Base-by-base conservation (phyloP, 805 yeast species). In the Teunomyces atbi region DNA sequence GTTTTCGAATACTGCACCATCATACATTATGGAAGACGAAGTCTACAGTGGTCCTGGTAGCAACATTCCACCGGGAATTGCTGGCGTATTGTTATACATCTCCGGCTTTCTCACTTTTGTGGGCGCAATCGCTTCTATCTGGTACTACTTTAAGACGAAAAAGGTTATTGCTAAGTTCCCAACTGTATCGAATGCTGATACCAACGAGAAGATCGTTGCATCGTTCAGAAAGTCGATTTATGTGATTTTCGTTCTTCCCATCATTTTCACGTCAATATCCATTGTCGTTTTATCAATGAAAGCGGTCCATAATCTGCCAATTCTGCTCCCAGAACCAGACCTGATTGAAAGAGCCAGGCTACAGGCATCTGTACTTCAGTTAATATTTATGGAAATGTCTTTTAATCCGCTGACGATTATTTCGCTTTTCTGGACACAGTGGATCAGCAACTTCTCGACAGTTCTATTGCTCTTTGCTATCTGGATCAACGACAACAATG, bases 401-500 rank as follows among this genome's bases (percentile, higher is more conserved):
- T 36, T 19, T n/a, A 13, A 5, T 16, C 18, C 36, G 15, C 28
- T 13, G 21, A 20, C 21, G 8, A 13, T 30, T 4, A 10, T 30
- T 19, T 12, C 36, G 27, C 4, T 29, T 15, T 20, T 41, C 28
- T 41, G 44, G 44, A 6, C 46, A 4, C 6, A 18, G 8, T 42
- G 45, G 45, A 19, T 23, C 19, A 27, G 26, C 34, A n/a, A 19
- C 30, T 51, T 58, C 40, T 8, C 48, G 10, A 21, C 46, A 12
- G 47, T 63, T 48, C 21, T 44, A 6, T 32, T 45, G 12, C 33
- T 65, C 12, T 66, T 57, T 47, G 52, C 47, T 43, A 59, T 64
- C 41, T 66, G 70, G 71, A 55, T 65, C 33, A 63, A 53, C 41
- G 61, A 59, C 32, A 65, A 64, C 47, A 55, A 56, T 46, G 71